Evolutionary conservation across 139 green algal genomes (phyloP).

Genomic region (Volvox africanus): DNA sequence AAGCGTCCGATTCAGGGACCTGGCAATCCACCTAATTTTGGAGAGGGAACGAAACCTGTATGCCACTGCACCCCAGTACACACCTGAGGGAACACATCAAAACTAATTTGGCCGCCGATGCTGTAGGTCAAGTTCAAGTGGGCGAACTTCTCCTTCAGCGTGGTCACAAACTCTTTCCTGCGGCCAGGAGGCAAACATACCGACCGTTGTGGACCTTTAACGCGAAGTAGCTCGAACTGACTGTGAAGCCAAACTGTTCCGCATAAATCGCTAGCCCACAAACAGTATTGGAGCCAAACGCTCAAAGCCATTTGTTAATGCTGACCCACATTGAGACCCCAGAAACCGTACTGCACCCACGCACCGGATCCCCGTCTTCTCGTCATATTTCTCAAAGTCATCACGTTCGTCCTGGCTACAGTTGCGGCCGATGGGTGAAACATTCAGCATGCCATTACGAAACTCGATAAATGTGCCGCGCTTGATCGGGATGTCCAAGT

Average conservation of each 20-base stretch:
- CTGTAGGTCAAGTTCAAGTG: slow-evolving; percentile 93
- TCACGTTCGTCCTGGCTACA: slow-evolving; percentile 98
- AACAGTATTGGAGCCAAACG: no score
- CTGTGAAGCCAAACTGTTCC: no score
- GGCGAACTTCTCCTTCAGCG: slow-evolving; percentile 90
- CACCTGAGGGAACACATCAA: slow-evolving; percentile 95
- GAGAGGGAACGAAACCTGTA: no score
- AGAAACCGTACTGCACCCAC: background rate
- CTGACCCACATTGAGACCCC: no score
- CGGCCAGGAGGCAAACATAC: background rate
- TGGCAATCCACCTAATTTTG: no score
- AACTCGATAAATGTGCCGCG: slow-evolving; percentile 99
- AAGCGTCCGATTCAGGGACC: no score
- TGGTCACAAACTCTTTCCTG: slow-evolving; percentile 90
- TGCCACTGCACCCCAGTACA: background rate
- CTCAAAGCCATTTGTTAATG: no score
- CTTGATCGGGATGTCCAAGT: slow-evolving; percentile 99
- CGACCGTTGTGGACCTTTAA: background rate
- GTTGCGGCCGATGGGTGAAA: slow-evolving; percentile 97
- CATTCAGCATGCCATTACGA: slow-evolving; percentile 98
- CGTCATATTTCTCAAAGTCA: slow-evolving; percentile 95
- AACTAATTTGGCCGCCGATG: slow-evolving; percentile 98
- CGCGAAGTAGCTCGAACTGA: no score
- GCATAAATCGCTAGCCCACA: no score
- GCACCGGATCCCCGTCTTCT: slow-evolving; percentile 76